phyloP scores from a whole-genome alignment of 192 early-diverging fungal genomes.

The Backusella psychrophila region DNA sequence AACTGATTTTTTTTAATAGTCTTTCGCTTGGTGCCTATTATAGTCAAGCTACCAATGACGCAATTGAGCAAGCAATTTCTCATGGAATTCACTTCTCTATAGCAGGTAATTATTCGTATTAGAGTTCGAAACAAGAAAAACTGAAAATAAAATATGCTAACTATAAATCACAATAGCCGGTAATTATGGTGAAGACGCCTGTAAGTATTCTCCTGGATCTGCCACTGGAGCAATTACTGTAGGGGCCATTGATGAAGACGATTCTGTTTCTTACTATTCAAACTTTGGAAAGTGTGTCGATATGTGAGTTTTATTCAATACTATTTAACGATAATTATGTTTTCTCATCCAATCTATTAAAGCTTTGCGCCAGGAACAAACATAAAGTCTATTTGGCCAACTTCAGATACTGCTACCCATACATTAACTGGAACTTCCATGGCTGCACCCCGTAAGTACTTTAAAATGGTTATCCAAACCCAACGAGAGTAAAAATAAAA shows the following conservation, averaged over 20 bases:
- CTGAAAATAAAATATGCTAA: not conserved
- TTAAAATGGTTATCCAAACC: not conserved
- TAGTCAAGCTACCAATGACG: slow-evolving; percentile 47
- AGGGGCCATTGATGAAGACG: slow-evolving; percentile 61
- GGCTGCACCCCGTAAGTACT: slow-evolving; percentile 69
- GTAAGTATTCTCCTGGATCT: slow-evolving; percentile 54
- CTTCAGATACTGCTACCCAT: slow-evolving; percentile 53
- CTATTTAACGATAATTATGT: not conserved
- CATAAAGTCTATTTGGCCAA: slow-evolving; percentile 60
- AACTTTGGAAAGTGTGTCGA: slow-evolving; percentile 58
- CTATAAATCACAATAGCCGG: slow-evolving; percentile 37
- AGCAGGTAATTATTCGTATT: slow-evolving; percentile 29
- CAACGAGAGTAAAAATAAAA: not conserved
- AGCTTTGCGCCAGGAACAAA: slow-evolving; percentile 49
- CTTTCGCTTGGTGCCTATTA: slow-evolving; percentile 51
- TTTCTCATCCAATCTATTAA: not conserved
- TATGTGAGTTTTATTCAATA: slow-evolving; percentile 30
- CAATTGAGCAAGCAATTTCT: slow-evolving; percentile 46
- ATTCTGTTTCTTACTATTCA: slow-evolving; percentile 53
- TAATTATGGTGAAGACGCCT: slow-evolving; percentile 58
- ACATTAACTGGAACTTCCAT: slow-evolving; percentile 75
- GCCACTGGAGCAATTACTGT: slow-evolving; percentile 51
- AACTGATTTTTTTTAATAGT: slow-evolving; percentile 14
- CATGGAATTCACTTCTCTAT: slow-evolving; percentile 51
- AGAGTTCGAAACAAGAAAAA: not conserved